A percentile compares a stretch with the other conserved stretches of the same genome.
These are phyloP conservation scores for Penicillium tannophilum DNA, from an alignment of 495 filamentous ascomycete species.

Conservation along the genomic window DNA sequence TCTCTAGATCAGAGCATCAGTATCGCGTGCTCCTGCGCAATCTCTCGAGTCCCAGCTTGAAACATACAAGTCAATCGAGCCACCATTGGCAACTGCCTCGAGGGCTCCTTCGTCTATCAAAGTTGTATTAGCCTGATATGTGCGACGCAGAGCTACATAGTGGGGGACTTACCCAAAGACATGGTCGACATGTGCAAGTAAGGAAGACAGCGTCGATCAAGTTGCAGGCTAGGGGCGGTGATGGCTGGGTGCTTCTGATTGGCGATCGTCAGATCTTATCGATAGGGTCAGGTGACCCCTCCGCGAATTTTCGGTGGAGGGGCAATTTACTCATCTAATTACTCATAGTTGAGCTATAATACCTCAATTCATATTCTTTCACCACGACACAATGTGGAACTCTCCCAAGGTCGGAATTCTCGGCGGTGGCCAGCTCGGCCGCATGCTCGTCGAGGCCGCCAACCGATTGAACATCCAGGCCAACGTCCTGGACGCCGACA, in stretches of 20 bases:
- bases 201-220: slow-evolving; percentile 17
- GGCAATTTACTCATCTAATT: slow-evolving; percentile 23
- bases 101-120: slow-evolving; percentile 63
- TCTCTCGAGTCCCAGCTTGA: slow-evolving; percentile 4
- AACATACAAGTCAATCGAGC: slow-evolving; percentile 68
- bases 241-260: slow-evolving; percentile 19
- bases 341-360: not conserved
- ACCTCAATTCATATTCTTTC: slow-evolving; percentile 1
- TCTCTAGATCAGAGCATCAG: slow-evolving; percentile 45
- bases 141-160: not conserved
- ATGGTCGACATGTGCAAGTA: slow-evolving; percentile 29
- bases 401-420: slow-evolving; percentile 64
- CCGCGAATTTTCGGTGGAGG: slow-evolving; percentile 41
- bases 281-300: slow-evolving; percentile 32
- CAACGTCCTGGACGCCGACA: slow-evolving; percentile 75
- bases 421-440: slow-evolving; percentile 83
- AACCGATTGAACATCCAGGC: slow-evolving; percentile 82
- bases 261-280: slow-evolving; percentile 24
- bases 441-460: slow-evolving; percentile 93
- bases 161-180: slow-evolving; percentile 40
- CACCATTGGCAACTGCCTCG: slow-evolving; percentile 62
- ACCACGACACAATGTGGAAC: slow-evolving; percentile 45
- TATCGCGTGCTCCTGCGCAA: slow-evolving; percentile 11
- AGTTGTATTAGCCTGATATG: slow-evolving; percentile 6
- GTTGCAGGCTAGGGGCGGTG: slow-evolving; percentile 23